Evolutionary conservation across 2,329 filamentous ascomycete genomes (phyloP).

Genomic region (Hirsutella rhossiliensis): DNA sequence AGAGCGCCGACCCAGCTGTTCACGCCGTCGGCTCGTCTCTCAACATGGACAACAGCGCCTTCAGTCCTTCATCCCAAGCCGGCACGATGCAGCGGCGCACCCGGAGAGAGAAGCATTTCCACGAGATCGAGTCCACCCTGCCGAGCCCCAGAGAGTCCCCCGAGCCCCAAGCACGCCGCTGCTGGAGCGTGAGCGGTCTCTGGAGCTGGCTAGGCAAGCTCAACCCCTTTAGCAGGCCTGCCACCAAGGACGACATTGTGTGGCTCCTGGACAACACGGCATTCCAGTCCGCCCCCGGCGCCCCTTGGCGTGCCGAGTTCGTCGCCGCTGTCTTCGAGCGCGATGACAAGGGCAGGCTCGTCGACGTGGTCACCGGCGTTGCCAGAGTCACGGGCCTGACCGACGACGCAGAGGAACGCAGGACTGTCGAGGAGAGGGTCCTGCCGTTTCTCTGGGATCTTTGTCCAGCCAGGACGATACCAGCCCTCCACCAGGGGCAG

Average conservation of each 20-base stretch:
- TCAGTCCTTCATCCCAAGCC: conserved; percentile 16
- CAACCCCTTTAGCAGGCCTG: conserved; percentile 47
- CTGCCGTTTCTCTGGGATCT: conserved; percentile 70
- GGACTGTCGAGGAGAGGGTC: conserved; percentile 54
- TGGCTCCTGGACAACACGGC: conserved; percentile 91
- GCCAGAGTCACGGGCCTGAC: conserved; percentile 56
- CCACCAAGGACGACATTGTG: conserved; percentile 57
- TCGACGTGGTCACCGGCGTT: conserved; percentile 58
- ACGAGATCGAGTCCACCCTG: conserved; percentile 36
- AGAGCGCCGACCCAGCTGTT: neutral
- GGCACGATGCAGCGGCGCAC: conserved; percentile 38
- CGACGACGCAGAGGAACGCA: conserved; percentile 43
- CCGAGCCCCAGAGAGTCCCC: conserved; percentile 8
- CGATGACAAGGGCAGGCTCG: conserved; percentile 53
- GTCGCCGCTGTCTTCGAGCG: conserved; percentile 72
- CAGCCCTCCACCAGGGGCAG: conserved; percentile 42
- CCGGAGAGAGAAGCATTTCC: conserved; percentile 34
- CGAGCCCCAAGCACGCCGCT: conserved; percentile 1
- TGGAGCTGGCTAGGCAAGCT: conserved; percentile 37
- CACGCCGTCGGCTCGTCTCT: neutral
- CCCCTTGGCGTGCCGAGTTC: conserved; percentile 68
- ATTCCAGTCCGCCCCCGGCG: conserved; percentile 40
- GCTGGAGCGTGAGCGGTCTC: conserved; percentile 20
- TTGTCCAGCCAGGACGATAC: conserved; percentile 55
- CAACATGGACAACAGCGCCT: conserved; percentile 2